phyloP scores from a whole-genome alignment of 768 basidiomycete genomes.

The Boletus pseudopeckii region DNA sequence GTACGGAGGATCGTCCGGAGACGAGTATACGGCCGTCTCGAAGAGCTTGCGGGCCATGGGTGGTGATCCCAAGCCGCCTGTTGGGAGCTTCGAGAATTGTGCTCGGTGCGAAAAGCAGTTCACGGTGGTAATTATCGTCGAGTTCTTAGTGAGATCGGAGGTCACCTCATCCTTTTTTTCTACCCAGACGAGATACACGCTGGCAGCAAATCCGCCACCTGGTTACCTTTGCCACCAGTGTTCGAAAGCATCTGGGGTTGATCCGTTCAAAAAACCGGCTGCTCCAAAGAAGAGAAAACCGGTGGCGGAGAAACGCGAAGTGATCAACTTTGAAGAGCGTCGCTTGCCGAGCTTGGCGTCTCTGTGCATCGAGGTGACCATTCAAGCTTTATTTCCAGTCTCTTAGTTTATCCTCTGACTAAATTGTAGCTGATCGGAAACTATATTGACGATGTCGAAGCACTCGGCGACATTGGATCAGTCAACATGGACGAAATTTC shows the following conservation, averaged over 20 bases:
- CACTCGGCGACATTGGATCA: constrained; percentile 81
- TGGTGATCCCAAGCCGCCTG: constrained; percentile 51
- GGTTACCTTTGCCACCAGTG: constrained; percentile 87
- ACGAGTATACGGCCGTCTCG: constrained; percentile 64
- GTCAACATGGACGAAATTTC: constrained; percentile 83
- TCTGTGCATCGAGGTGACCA: constrained; percentile 70
- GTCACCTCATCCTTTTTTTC: neutral
- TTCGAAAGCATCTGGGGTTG: constrained; percentile 69
- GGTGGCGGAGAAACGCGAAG: constrained; percentile 61
- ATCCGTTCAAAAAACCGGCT: constrained; percentile 83
- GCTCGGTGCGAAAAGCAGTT: constrained; percentile 81
- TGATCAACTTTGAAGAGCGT: constrained; percentile 67
- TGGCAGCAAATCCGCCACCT: constrained; percentile 62
- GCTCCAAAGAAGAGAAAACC: constrained; percentile 59
- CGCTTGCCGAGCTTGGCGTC: constrained; percentile 69
- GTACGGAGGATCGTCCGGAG: constrained; percentile 54
- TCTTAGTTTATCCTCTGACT: neutral
- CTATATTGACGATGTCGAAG: constrained; percentile 87
- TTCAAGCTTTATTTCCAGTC: neutral
- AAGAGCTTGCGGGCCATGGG: constrained; percentile 42
- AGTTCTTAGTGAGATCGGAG: neutral
- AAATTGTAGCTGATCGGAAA: constrained; percentile 66
- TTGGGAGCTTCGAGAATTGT: constrained; percentile 80
- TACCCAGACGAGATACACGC: constrained; percentile 79
- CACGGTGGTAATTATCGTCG: constrained; percentile 65